A percentile compares a stretch with the other conserved stretches of the same genome.
Conservation (phyloP, 164 flowering plant species). For the Akebia trifoliata region DNA sequence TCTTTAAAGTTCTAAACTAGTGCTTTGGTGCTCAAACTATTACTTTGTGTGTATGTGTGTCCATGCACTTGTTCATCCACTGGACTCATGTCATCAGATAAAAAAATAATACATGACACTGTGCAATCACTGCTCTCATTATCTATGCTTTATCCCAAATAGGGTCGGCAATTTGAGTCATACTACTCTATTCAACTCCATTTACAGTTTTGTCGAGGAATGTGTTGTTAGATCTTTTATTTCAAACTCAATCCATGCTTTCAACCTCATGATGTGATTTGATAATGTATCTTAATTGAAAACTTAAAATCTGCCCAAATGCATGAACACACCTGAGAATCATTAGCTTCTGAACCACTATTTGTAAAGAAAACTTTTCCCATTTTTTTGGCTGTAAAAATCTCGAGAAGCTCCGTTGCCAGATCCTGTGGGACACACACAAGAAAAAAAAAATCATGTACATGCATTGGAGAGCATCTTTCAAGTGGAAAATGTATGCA, state of each 20-base stretch:
- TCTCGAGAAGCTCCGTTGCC: slow-evolving; percentile 68
- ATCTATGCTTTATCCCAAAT: too few species aligned
- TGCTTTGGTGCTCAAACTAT: too few species aligned
- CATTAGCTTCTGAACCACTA: slow-evolving; percentile 98
- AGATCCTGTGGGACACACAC: slow-evolving; percentile 52
- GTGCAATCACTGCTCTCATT: too few species aligned
- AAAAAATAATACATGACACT: too few species aligned
- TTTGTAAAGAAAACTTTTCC: slow-evolving; percentile 85
- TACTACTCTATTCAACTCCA: too few species aligned
- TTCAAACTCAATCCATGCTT: not conserved
- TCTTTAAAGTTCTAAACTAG: not conserved
- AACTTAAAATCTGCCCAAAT: not conserved
- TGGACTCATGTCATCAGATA: too few species aligned
- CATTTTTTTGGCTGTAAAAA: slow-evolving; percentile 82
- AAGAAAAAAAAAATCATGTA: not conserved
- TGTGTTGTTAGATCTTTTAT: not conserved
- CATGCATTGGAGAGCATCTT: too few species aligned
- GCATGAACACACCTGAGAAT: slow-evolving; percentile 58
- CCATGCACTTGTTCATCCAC: too few species aligned
- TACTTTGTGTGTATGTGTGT: too few species aligned
- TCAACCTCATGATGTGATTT: not conserved
- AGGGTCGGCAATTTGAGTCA: too few species aligned
- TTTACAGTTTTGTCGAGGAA: too few species aligned
- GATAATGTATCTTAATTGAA: not conserved
- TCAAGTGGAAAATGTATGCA: not conserved